phyloP scores from a whole-genome alignment of 2,329 filamentous ascomycete genomes.

The Penicillium sp. region DNA sequence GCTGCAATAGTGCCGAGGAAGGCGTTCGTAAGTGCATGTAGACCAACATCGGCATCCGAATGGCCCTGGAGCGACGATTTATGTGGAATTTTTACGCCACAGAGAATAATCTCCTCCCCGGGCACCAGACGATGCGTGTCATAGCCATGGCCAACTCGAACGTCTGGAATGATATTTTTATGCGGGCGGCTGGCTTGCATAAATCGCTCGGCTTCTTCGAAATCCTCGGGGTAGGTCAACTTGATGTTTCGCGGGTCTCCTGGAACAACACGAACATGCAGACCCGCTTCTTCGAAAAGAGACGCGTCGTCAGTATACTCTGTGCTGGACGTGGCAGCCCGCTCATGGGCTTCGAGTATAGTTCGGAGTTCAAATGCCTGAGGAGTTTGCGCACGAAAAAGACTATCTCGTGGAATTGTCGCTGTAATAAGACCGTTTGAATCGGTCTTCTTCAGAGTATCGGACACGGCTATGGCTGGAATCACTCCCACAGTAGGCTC shows the following conservation, averaged over 20 bases:
- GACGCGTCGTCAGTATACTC: conserved; percentile 13
- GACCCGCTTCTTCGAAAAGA: conserved; percentile 5
- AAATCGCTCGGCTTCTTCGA: conserved; percentile 6
- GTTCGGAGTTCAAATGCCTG: conserved; percentile 8
- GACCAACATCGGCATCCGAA: conserved; percentile 13
- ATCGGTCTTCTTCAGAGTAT: conserved; percentile 10
- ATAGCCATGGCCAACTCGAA: conserved; percentile 12
- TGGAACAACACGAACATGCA: conserved; percentile 5
- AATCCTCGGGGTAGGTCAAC: conserved; percentile 10
- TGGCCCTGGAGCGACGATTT: conserved; percentile 7
- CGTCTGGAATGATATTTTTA: background rate
- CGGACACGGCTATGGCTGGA: conserved; percentile 8
- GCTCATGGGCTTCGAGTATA: conserved; percentile 5
- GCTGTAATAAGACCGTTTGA: conserved; percentile 6
- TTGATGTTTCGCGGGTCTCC: conserved; percentile 10
- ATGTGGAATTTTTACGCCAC: conserved; percentile 11
- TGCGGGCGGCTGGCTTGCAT: background rate
- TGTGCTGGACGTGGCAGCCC: background rate
- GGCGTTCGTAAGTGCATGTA: conserved; percentile 13
- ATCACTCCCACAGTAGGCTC: conserved; percentile 10
- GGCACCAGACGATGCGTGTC: conserved; percentile 13
- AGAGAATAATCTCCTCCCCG: conserved; percentile 9
- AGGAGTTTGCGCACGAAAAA: conserved; percentile 11
- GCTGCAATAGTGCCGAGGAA: conserved; percentile 12
- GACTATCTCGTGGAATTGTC: conserved; percentile 7